A percentile compares a stretch with the other conserved stretches of the same genome.
phyloP scores from a whole-genome alignment of 2,329 filamentous ascomycete genomes.

The Teratosphaeriaceae sp. region DNA sequence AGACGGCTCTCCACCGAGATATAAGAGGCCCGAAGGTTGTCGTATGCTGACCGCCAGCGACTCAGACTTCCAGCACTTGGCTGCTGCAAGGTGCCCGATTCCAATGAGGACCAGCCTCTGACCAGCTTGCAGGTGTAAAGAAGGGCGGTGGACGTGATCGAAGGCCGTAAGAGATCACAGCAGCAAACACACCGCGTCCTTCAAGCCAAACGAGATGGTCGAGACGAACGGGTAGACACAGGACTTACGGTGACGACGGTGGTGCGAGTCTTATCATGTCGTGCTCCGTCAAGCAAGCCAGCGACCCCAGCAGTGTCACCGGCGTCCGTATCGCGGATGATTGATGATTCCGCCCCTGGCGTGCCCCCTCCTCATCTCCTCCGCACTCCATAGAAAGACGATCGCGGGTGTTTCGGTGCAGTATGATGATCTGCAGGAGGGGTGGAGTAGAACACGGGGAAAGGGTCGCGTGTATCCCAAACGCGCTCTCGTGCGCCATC shows the following conservation, averaged over 20 bases:
- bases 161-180: not conserved
- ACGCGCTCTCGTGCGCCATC: not conserved
- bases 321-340: not conserved
- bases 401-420: not conserved
- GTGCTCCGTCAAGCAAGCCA: not conserved
- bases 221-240: not conserved
- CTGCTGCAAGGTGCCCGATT: no score
- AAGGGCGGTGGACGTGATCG: not conserved
- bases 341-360: not conserved
- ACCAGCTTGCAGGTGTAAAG: not conserved
- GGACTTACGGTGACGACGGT: not conserved
- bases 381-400: not conserved
- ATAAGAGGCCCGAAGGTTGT: no score
- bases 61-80: no score
- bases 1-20: no score
- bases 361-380: slow-evolving; percentile 1
- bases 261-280: slow-evolving; percentile 1
- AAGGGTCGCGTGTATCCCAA: not conserved
- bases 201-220: not conserved
- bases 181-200: not conserved
- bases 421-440: not conserved
- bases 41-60: no score
- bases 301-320: not conserved
- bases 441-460: no score
- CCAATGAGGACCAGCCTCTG: not conserved